Base-by-base conservation (phyloP, 345 rosid genomes). In the Cardamine chenopodiifolia region DNA sequence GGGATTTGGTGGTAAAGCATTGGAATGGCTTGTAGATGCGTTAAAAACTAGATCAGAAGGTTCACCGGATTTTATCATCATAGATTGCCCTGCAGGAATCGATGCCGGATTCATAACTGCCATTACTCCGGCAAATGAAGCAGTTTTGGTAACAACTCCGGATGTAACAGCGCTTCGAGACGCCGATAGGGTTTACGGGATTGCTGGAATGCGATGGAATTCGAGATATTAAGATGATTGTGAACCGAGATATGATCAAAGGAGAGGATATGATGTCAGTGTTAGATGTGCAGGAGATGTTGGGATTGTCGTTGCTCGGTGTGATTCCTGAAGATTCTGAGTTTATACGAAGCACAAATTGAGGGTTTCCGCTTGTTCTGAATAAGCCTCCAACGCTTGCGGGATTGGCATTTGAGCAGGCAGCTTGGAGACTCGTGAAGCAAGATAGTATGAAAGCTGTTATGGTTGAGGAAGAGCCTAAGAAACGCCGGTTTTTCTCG, bases 191-290 rank as follows among this genome's bases (percentile, higher is more conserved):
- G 97, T 91, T 91, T 12, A 91, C 84, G 0, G 99, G 99, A 7
- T 64, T 95, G 70, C 72, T 91, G 2, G 97, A 95, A 68, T 91
- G 99, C 35, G 99, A 95, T 5, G 97, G 97, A 6, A 95, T 95
- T 14, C 53, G 96, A 72, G 99, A 95, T 68, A 94, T 94, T 6
- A 94, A 91, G 82, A 90, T 91, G 97, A 85, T 94, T 28, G 98
- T 91, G 81, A 94, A 94, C 66, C 53, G 98, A 75, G 97, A 91
- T 78, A 90, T 94, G 98, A 94, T 94, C n/a, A 90, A 75, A 71
- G 98, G 98, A 18, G 98, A 94, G 59, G 98, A 94, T 77, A 94
- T 94, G 98, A 91, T 94, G 98, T 94, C 97, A 1, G 93, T 94
- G 72, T 82, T 94, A 15, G 96, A 91, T 62, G 88, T 94, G 68